Evolutionary conservation across 164 flowering plant genomes (phyloP).

Genomic region (Litsea cubeba): DNA sequence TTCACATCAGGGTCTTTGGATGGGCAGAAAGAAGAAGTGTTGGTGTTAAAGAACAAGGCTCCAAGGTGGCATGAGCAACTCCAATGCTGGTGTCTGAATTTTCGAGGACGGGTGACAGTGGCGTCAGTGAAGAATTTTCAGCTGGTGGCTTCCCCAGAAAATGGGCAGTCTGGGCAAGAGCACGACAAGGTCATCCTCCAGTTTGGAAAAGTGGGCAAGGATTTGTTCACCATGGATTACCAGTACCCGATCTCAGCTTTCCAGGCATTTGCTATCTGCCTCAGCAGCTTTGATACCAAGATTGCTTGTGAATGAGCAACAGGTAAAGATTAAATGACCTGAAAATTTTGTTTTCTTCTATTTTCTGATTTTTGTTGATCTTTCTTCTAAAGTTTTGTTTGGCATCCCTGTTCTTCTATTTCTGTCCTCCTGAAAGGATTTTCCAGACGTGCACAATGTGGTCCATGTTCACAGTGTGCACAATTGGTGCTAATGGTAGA

Average conservation of each 20-base stretch:
- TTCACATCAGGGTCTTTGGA: constrained; percentile 31
- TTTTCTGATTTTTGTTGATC: too few relatives aligned
- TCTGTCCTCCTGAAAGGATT: too few relatives aligned
- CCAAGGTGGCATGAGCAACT: constrained; percentile 89
- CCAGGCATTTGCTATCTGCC: constrained; percentile 76
- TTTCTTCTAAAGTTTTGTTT: too few relatives aligned
- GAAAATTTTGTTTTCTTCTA: too few relatives aligned
- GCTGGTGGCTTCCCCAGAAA: constrained; percentile 51
- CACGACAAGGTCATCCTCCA: constrained; percentile 64
- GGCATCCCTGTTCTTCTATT: too few relatives aligned
- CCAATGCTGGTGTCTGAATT: constrained; percentile 85
- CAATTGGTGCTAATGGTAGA: too few relatives aligned
- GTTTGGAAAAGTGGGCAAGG: constrained; percentile 76
- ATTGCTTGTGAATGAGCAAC: constrained; percentile 64
- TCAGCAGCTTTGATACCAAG: constrained; percentile 84
- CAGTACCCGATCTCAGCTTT: constrained; percentile 71
- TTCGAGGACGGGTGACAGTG: constrained; percentile 71
- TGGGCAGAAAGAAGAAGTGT: constrained; percentile 33
- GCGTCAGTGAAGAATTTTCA: constrained; percentile 86
- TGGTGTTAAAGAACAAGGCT: constrained; percentile 58
- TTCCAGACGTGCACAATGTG: too few relatives aligned
- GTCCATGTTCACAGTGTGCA: too few relatives aligned
- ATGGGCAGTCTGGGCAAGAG: constrained; percentile 38
- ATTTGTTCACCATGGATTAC: constrained; percentile 77
- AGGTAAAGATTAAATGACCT: constrained; percentile 16